phyloP scores from a whole-genome alignment of 495 filamentous ascomycete genomes.

The Aspergillus bertholletiae region DNA sequence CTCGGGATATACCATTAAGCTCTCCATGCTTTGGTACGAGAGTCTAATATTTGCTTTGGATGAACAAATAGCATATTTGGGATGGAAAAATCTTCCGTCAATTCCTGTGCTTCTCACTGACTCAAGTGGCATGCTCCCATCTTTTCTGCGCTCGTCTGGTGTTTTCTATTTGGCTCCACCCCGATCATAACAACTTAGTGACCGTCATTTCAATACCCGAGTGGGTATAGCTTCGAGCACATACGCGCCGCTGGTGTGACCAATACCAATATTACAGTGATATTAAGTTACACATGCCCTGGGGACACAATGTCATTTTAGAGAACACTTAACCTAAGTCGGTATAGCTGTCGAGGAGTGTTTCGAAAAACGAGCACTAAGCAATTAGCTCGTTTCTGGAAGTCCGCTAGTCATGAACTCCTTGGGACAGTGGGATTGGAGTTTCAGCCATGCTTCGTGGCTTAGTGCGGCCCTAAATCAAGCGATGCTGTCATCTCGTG shows the following conservation, averaged over 20 bases:
- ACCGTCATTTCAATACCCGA: neutral
- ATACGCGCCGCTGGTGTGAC: no score
- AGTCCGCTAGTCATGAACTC: conserved; percentile 12
- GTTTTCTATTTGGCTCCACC: neutral
- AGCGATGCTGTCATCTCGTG: neutral
- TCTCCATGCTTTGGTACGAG: neutral
- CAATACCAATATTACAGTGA: no score
- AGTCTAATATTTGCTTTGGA: neutral
- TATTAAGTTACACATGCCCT: neutral
- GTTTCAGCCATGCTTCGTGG: conserved; percentile 9
- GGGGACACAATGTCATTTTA: neutral
- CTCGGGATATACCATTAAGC: no score
- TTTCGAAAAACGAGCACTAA: neutral
- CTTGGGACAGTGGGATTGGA: neutral
- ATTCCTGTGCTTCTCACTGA: no score
- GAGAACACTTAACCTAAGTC: neutral
- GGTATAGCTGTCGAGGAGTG: neutral
- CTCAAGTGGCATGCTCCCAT: neutral
- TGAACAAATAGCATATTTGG: neutral
- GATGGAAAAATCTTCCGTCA: neutral
- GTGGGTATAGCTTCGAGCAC: neutral
- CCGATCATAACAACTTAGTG: neutral
- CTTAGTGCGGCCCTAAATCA: neutral
- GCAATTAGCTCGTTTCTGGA: conserved; percentile 16
- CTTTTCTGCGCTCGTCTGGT: neutral